Evolutionary conservation across 2,329 filamentous ascomycete species (phyloP).

Genomic region (Fusarium sp.): DNA sequence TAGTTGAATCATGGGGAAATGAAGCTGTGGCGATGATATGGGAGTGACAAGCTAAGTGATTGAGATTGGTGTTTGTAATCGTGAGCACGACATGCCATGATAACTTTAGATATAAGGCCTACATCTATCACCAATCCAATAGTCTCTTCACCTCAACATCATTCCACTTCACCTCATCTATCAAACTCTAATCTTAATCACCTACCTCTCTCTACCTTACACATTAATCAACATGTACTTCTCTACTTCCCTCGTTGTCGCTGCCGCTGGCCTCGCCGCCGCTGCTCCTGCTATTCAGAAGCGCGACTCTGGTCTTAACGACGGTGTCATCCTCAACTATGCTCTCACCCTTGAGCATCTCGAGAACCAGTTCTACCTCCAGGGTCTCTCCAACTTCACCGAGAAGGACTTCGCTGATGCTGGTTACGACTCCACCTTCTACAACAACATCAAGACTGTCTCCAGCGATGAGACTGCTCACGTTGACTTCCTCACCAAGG

Average conservation of each 20-base stretch:
- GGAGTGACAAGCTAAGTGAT: background rate
- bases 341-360: slow-evolving; percentile 66
- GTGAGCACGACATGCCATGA: no score
- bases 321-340: slow-evolving; percentile 58
- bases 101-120: background rate
- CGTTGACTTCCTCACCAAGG: slow-evolving; percentile 39
- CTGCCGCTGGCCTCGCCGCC: slow-evolving; percentile 29
- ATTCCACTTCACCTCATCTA: background rate
- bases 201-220: background rate
- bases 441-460: slow-evolving; percentile 68
- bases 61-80: no score
- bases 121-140: background rate
- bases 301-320: slow-evolving; percentile 31
- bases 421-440: slow-evolving; percentile 64
- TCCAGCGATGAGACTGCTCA: slow-evolving; percentile 60
- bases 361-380: slow-evolving; percentile 72
- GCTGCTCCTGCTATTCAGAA: slow-evolving; percentile 31
- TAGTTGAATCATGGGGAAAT: background rate
- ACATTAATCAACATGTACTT: slow-evolving; percentile 21
- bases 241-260: slow-evolving; percentile 20
- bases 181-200: background rate
- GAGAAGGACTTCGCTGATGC: slow-evolving; percentile 63
- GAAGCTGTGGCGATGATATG: background rate
- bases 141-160: background rate
- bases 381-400: slow-evolving; percentile 69